Evolutionary conservation across 805 yeast genomes (phyloP), one percentile per base, ranked within the genome.

Genomic region (Schwanniomyces pseudopolymorphus): DNA sequence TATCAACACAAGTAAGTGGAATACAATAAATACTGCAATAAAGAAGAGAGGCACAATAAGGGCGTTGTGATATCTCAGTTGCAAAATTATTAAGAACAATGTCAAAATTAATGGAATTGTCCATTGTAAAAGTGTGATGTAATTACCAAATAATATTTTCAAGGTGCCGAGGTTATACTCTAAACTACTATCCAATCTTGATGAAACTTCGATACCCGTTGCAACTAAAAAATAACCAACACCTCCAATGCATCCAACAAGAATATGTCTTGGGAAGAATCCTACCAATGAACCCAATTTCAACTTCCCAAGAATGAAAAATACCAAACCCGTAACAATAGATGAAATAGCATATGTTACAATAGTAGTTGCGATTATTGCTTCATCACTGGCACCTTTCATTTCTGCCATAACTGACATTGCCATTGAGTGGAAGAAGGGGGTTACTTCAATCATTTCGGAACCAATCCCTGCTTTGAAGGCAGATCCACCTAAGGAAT

Each of bases 361-460:
- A 17, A 94, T 81, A 0, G 97, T 89, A 0, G 99, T 94, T 0
- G 96, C 84, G 28, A 90, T 71, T 4, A 89, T 78, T 10, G 77
- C 82, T 9, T 75, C 78, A 33, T 72, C 58, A 24, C 69, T 64
- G 2, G 69, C 71, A 9, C 67, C 76, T 7, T 84, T 84, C 57
- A 88, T 72, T 19, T 75, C 72, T 2, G 66, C 61, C 63, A 84
- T 72, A 41, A 94, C 84, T 11, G 84, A 72, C 22, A 79, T 72
- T 0, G 97, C 97, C 96, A 94, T 91, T 2, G 95, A 78, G 60
- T 94, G 99, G 73, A 92, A 92, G 64, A 94, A 94, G 1, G 99
- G 99, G 1, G 97, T 96, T n/a, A 94, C 89, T 64, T 94, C 99
- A 54, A 94, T 94, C 99, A 94, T 94, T 68, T 94, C 98, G 3